A percentile compares a stretch with the other conserved stretches of the same genome.
These are phyloP conservation scores for Geotrichum candidum DNA, from an alignment of 1,139 yeast species.

Conservation along the genomic window DNA sequence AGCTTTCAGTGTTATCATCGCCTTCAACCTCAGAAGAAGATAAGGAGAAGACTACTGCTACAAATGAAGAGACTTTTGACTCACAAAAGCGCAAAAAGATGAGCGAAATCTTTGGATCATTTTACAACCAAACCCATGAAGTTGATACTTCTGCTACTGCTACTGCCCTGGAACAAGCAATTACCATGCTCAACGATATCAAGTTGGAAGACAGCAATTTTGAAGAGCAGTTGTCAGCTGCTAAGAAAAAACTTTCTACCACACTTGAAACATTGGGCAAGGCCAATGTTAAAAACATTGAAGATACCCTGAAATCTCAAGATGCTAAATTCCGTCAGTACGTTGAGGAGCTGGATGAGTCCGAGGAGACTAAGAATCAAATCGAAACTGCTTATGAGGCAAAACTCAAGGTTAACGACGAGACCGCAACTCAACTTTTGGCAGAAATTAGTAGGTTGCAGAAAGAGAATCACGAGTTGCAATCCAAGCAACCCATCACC, in stretches of 20 bases:
- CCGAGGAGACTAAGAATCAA: conserved; percentile 10
- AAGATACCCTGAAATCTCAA: conserved; percentile 8
- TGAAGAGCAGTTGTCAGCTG: conserved; percentile 2
- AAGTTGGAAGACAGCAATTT: neutral
- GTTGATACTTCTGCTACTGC: neutral
- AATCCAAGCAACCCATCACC: neutral
- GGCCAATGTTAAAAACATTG: neutral
- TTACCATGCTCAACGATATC: conserved; percentile 3
- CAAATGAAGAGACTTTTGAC: neutral
- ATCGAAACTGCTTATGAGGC: conserved; percentile 22
- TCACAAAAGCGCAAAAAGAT: conserved; percentile 19
- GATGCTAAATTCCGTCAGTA: conserved; percentile 9
- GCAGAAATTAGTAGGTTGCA: conserved; percentile 23
- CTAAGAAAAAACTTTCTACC: conserved; percentile 1
- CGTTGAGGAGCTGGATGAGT: conserved; percentile 2
- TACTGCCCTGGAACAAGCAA: conserved; percentile 1
- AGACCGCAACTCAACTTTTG: conserved; percentile 25
- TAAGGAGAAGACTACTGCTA: neutral
- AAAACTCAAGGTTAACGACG: conserved; percentile 22
- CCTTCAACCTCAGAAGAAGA: neutral
- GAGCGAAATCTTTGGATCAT: conserved; percentile 19
- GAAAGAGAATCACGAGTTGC: conserved; percentile 20
- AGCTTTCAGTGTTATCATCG: neutral
- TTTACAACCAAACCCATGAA: conserved; percentile 4
- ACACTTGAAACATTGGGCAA: neutral